These are phyloP conservation scores for Penicillium sp. DNA, from an alignment of 2,329 filamentous ascomycete genomes.

Conservation along the genomic window DNA sequence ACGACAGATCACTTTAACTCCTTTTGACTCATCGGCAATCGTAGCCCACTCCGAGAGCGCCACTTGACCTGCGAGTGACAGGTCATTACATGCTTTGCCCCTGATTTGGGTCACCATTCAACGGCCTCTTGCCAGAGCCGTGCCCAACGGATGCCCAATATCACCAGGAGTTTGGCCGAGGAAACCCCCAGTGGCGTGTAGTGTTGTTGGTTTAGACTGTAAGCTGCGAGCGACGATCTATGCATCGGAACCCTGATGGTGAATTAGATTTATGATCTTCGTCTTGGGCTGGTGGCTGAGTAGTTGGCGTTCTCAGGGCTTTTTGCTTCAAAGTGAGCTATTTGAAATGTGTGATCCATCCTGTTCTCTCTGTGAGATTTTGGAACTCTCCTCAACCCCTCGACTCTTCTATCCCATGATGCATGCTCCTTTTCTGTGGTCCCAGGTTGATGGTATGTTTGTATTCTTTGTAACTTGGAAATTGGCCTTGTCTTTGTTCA, in stretches of 20 bases:
- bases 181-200: constrained; percentile 1
- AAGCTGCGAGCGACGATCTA: not conserved
- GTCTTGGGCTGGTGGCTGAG: constrained; percentile 4
- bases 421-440: not conserved
- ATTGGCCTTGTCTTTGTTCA: not conserved
- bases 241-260: not conserved
- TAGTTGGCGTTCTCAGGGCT: not conserved
- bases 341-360: not conserved
- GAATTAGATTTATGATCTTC: not conserved
- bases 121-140: not conserved
- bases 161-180: constrained; percentile 4
- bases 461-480: not conserved
- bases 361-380: not conserved
- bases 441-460: not conserved
- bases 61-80: constrained; percentile 1
- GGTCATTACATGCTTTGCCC: constrained; percentile 2
- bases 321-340: not conserved
- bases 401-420: not conserved
- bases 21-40: not conserved
- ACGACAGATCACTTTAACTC: not conserved
- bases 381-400: not conserved
- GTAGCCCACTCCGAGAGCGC: not conserved
- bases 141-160: constrained; percentile 19
- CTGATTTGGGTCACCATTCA: constrained; percentile 2
- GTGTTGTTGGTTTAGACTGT: not conserved